Evolutionary conservation across 768 basidiomycete species (phyloP), one percentile per base, ranked within the genome.

Genomic region (Lentinus tigrinus): DNA sequence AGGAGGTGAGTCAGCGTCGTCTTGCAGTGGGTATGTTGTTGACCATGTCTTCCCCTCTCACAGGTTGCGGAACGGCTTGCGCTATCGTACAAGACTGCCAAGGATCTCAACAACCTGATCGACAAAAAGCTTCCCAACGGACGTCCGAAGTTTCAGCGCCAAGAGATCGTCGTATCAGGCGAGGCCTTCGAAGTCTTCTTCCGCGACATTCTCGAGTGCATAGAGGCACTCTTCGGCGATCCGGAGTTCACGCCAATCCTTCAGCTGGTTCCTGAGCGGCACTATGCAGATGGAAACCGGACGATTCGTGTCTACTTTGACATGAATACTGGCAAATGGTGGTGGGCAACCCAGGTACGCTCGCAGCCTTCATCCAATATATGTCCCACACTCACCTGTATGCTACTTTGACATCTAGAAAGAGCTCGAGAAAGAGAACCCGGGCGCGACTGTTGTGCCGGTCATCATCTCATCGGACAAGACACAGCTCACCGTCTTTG

Each of bases 291-390:
- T 55, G 62, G 47, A 0, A 65, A 70, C 7, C 24, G 66, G 11
- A 70, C 47, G 0, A 42, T 56, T 0, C 55, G 71, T 0, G 17
- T 78, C 0, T 80, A 72, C 56, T 61, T 65, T 57, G 78, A 81
- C 43, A 75, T 81, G 73, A 69, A 80, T 40, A 81, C 78, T 0
- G 78, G 76, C 0, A 71, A 74, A 46, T 83, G 81, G 81, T 81
- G 80, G 81, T 82, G 80, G 79, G 39, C 44, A 8, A 76, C 71
- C 1, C 81, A 82, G 70, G 81, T 80, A 57, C 26, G 70, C 5
- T n/a, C 52, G 3, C 16, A 31, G 17, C 38, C 27, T 36, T 43
- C 10, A 28, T 7, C 49, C 28, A 10, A 9, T 34, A 57, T 23
- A 36, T 44, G 14, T 24, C 23, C 10, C 7, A 26, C 14, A 24